These are phyloP conservation scores for Orbilia blumenaviensis DNA, from an alignment of 2,329 filamentous ascomycete genomes.

Conservation along the genomic window DNA sequence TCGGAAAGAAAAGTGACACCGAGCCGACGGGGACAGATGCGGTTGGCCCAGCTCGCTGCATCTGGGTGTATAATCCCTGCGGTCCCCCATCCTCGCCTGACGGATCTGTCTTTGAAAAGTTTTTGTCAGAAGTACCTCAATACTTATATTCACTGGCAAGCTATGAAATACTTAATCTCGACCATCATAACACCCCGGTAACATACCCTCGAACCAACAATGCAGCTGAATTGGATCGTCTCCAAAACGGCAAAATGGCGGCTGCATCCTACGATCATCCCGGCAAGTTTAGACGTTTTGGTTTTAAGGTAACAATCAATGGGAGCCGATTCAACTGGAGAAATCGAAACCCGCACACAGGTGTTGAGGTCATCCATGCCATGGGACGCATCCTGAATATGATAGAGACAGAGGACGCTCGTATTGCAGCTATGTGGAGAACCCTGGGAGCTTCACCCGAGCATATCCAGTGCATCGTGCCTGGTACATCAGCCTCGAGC, in stretches of 20 bases:
- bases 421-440: not conserved
- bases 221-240: not conserved
- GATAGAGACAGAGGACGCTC: conserved; percentile 35
- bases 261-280: conserved; percentile 27
- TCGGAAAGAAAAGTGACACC: not conserved
- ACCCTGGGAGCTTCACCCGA: not conserved
- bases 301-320: not conserved
- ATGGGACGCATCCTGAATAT: conserved; percentile 15
- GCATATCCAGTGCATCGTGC: not conserved
- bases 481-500: not conserved
- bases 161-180: conserved; percentile 1
- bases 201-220: not conserved
- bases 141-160: conserved; percentile 4
- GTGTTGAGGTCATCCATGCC: conserved; percentile 34
- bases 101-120: not conserved
- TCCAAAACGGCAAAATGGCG: not conserved
- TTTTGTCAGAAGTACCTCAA: conserved; percentile 8
- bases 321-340: conserved; percentile 22
- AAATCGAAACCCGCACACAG: conserved; percentile 35
- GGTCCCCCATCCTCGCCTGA: not conserved
- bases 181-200: conserved; percentile 14
- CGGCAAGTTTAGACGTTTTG: conserved; percentile 19
- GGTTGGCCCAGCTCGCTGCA: not conserved
- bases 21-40: not conserved
- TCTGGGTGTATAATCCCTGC: conserved; percentile 37